A percentile compares a stretch with the other conserved stretches of the same genome.
These are phyloP conservation scores for Elaeis oleifera DNA, from an alignment of 202 grass and related monocot species.

Conservation along the genomic window DNA sequence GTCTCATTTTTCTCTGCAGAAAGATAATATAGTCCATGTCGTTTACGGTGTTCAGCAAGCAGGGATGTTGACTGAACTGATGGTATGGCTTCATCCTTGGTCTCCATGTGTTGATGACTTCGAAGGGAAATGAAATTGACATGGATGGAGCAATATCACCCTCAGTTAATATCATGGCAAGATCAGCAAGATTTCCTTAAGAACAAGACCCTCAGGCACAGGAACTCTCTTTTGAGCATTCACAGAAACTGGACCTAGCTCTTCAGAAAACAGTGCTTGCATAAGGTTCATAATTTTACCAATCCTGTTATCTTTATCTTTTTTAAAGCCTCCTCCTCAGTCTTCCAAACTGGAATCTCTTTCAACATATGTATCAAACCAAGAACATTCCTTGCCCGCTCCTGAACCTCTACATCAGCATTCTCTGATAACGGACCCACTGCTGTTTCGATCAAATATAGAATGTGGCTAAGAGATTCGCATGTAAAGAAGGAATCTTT, in stretches of 20 bases:
- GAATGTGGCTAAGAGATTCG: slow-evolving; percentile 46
- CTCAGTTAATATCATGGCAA: slow-evolving; percentile 38
- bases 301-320: slow-evolving; percentile 28
- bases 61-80: slow-evolving; percentile 42
- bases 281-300: slow-evolving; percentile 40
- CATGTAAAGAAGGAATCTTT: slow-evolving; percentile 23
- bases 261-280: slow-evolving; percentile 50
- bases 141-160: slow-evolving; percentile 32
- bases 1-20: slow-evolving; percentile 32
- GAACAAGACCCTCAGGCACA: slow-evolving; percentile 33
- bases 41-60: slow-evolving; percentile 65
- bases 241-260: slow-evolving; percentile 60
- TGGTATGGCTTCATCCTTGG: slow-evolving; percentile 30
- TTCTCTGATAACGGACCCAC: slow-evolving; percentile 50
- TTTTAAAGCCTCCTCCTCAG: slow-evolving; percentile 16
- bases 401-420: slow-evolving; percentile 76
- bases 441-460: slow-evolving; percentile 61
- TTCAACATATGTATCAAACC: slow-evolving; percentile 42
- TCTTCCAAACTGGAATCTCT: slow-evolving; percentile 40
- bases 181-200: slow-evolving; percentile 57
- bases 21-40: slow-evolving; percentile 56
- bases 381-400: slow-evolving; percentile 71
- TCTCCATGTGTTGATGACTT: slow-evolving; percentile 15
- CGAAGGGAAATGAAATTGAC: slow-evolving; percentile 39
- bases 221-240: slow-evolving; percentile 55